These are phyloP conservation scores for Funneliformis caledonium DNA, from an alignment of 371 early-diverging fungal species.

Conservation along the genomic window DNA sequence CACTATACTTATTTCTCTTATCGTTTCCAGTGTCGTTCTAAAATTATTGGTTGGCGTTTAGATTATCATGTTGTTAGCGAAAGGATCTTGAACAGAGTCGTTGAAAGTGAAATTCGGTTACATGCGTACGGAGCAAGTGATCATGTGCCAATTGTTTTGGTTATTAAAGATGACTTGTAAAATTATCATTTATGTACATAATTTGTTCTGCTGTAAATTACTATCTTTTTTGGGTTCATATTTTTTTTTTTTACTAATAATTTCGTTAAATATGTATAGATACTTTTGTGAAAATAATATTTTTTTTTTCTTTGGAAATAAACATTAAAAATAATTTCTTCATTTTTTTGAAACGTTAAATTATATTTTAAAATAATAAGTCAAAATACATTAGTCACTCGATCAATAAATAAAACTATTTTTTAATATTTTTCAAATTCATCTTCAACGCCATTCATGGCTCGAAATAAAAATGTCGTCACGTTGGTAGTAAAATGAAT, in stretches of 20 bases:
- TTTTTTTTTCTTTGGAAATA: no score
- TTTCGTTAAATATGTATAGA: no score
- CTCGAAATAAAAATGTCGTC: slow-evolving; percentile 61
- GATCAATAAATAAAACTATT: neutral
- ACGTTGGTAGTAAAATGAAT: slow-evolving; percentile 70
- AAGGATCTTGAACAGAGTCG: slow-evolving; percentile 62
- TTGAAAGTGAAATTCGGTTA: slow-evolving; percentile 72
- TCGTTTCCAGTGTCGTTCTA: slow-evolving; percentile 73
- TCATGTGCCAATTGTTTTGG: slow-evolving; percentile 81
- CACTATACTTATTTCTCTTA: slow-evolving; percentile 86
- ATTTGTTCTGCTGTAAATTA: neutral
- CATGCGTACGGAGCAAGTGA: slow-evolving; percentile 89
- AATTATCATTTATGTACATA: neutral
- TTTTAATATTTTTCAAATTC: slow-evolving; percentile 50
- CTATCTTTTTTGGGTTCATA: no score
- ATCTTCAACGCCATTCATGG: slow-evolving; percentile 59
- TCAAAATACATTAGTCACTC: no score
- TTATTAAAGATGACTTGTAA: slow-evolving; percentile 50
- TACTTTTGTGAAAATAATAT: no score
- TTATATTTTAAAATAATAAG: no score
- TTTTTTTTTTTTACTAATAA: no score
- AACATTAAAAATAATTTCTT: no score
- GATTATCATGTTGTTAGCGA: slow-evolving; percentile 85
- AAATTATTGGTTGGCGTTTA: slow-evolving; percentile 86
- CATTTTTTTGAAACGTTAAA: no score